These are phyloP conservation scores for Dothistroma septosporum DNA, from an alignment of 2,329 filamentous ascomycete genomes.

Conservation along the genomic window DNA sequence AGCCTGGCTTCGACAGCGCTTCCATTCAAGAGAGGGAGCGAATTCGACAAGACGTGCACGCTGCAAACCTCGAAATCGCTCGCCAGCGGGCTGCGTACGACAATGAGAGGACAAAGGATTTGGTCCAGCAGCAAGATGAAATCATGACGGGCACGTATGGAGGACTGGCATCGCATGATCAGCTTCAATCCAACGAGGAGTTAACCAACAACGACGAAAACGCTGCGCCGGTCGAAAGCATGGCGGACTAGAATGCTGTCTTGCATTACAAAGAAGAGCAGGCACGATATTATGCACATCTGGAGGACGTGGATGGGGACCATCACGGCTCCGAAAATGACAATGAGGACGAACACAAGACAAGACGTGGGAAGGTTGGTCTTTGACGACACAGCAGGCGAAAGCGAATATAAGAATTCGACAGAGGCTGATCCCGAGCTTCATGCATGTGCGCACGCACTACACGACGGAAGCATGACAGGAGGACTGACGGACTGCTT, in stretches of 20 bases:
- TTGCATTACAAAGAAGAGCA: background rate
- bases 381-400: background rate
- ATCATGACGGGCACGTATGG: conserved; percentile 27
- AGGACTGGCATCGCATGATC: background rate
- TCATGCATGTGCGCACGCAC: background rate
- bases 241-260: background rate
- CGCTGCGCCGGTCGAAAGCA: background rate
- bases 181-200: background rate
- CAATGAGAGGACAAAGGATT: conserved; percentile 1
- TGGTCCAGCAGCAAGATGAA: conserved; percentile 22
- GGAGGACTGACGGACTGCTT: background rate
- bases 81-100: background rate
- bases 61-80: background rate
- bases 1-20: background rate
- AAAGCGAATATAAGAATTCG: background rate
- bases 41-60: background rate
- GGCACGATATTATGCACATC: background rate
- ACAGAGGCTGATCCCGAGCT: background rate
- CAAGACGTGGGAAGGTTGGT: background rate
- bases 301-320: background rate
- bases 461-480: background rate
- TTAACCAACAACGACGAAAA: background rate
- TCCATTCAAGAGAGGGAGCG: background rate
- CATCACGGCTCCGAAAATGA: background rate
- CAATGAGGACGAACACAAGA: background rate